Percentiles rank a stretch among this genome's conserved stretches.
These are phyloP conservation scores for Chlamydomonas sphaeroides DNA, from an alignment of 139 green algal genomes.

Conservation along the genomic window DNA sequence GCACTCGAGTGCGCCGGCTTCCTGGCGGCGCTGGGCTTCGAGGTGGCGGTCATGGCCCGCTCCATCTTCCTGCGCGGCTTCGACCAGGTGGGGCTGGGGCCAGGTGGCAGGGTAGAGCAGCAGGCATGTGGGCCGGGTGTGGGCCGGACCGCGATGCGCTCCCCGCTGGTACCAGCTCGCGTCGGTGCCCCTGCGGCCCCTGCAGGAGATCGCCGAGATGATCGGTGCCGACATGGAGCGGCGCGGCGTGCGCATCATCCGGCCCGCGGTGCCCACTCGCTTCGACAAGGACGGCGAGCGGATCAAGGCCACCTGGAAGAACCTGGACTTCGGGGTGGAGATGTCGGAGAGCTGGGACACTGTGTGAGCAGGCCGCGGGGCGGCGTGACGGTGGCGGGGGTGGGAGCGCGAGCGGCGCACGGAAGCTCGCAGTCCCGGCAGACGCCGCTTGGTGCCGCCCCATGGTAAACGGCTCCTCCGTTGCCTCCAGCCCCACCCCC, in stretches of 20 bases:
- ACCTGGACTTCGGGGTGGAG: slow-evolving; percentile 37
- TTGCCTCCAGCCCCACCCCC: no score
- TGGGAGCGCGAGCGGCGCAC: not conserved
- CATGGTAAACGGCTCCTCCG: no score
- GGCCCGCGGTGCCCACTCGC: not conserved
- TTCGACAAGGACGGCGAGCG: slow-evolving; percentile 10
- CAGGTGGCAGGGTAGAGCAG: no score
- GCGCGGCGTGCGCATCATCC: slow-evolving; percentile 28
- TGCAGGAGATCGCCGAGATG: slow-evolving; percentile 36
- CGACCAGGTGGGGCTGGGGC: slow-evolving; percentile 17
- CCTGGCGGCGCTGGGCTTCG: slow-evolving; percentile 80
- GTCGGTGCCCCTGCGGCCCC: not conserved
- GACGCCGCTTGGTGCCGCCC: no score
- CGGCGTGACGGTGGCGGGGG: no score
- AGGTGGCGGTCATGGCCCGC: slow-evolving; percentile 83
- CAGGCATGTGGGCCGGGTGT: no score
- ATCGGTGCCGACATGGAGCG: slow-evolving; percentile 27
- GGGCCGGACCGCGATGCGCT: no score
- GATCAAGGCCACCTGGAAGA: slow-evolving; percentile 30
- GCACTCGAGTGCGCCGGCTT: slow-evolving; percentile 92
- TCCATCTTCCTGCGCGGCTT: slow-evolving; percentile 42
- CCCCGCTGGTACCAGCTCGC: no score
- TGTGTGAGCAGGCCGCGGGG: slow-evolving; percentile 32
- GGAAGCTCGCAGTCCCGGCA: no score
- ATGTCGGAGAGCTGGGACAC: slow-evolving; percentile 63